Evolutionary conservation across 1,284 basidiomycete genomes (phyloP).

Genomic region (Sutorius eximius): DNA sequence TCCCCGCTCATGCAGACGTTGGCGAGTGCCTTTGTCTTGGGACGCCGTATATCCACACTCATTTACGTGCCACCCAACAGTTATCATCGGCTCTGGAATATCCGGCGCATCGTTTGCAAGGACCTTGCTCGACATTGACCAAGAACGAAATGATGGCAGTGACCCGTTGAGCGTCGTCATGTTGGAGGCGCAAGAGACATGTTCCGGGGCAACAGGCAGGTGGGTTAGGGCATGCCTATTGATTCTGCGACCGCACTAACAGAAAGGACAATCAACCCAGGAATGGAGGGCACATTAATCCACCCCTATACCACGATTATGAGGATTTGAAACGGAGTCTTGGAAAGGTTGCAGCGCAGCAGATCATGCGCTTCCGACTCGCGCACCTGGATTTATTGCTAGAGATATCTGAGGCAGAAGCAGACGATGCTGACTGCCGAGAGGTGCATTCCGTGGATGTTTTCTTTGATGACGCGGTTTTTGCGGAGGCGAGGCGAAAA

Average conservation of each 20-base stretch:
- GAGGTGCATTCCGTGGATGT: conserved; percentile 53
- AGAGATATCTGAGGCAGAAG: conserved; percentile 47
- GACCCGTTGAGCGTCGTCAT: conserved; percentile 41
- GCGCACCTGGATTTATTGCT: conserved; percentile 54
- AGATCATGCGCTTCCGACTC: conserved; percentile 60
- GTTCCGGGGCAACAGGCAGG: conserved; percentile 53
- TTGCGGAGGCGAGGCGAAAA: conserved; percentile 40
- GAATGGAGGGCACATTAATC: conserved; percentile 72
- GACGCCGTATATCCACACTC: not conserved
- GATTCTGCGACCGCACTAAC: not conserved
- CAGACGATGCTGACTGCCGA: conserved; percentile 46
- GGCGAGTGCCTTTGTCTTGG: conserved; percentile 18
- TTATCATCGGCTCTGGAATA: conserved; percentile 53
- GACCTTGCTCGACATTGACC: conserved; percentile 37
- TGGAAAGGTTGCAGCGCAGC: conserved; percentile 49
- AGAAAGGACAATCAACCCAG: conserved; percentile 32
- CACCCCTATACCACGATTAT: conserved; percentile 63
- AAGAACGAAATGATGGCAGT: conserved; percentile 12
- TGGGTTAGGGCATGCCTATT: conserved; percentile 23
- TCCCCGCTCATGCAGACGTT: conserved; percentile 44
- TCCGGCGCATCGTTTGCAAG: conserved; percentile 47
- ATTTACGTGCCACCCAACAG: conserved; percentile 13
- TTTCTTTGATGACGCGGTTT: conserved; percentile 40
- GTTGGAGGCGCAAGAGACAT: conserved; percentile 50
- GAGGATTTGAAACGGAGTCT: conserved; percentile 45